phyloP scores from a whole-genome alignment of 345 rosid genomes.

The Linum trigynum region DNA sequence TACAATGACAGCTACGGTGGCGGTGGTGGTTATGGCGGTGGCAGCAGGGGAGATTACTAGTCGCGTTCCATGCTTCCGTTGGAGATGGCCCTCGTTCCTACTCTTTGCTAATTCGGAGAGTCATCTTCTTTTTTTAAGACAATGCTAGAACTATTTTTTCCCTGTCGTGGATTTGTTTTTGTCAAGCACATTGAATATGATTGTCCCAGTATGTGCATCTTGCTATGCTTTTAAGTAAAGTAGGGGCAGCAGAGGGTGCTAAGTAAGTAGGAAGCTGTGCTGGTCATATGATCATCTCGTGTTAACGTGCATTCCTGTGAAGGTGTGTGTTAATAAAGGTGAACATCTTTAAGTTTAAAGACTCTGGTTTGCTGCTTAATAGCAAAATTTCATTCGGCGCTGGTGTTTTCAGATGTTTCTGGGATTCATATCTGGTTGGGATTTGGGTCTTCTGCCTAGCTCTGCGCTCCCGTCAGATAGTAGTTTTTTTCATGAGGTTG shows the following conservation, averaged over 20 bases:
- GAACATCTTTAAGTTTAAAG: background rate
- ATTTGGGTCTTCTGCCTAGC: too few relatives aligned
- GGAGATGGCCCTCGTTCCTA: background rate
- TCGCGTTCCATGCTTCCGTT: background rate
- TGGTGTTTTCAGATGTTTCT: too few relatives aligned
- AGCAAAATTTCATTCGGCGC: background rate
- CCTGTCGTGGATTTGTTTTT: background rate
- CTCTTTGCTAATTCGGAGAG: background rate
- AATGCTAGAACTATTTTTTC: background rate
- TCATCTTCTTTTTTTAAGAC: background rate
- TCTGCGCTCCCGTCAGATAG: too few relatives aligned
- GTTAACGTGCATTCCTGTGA: background rate
- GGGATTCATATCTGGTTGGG: too few relatives aligned
- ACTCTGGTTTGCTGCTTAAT: background rate
- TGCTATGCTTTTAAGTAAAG: background rate
- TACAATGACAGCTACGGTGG: conserved; percentile 15
- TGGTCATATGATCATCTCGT: background rate
- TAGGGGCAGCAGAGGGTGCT: background rate
- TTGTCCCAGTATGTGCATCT: background rate
- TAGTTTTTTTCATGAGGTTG: too few relatives aligned
- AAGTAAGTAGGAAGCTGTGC: background rate
- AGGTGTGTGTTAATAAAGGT: background rate
- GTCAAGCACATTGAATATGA: background rate
- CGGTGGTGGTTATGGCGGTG: background rate
- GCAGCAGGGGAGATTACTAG: background rate